Evolutionary conservation across 768 basidiomycete genomes (phyloP).

Genomic region (Xerocomellus intermedius): DNA sequence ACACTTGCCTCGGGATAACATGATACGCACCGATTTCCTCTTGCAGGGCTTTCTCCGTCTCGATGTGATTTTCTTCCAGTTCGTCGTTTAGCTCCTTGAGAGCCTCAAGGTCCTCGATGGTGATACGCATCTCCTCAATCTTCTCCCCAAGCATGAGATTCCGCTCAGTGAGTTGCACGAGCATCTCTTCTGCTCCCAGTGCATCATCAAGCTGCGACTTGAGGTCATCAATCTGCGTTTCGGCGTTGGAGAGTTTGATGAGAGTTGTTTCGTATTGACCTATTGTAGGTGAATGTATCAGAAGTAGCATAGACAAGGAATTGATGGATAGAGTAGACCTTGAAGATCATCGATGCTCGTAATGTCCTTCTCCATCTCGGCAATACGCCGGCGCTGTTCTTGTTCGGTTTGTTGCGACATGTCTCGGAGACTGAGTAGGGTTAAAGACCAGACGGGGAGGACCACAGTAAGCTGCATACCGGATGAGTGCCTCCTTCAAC

Average conservation of each 20-base stretch:
- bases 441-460: neutral
- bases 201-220: constrained; percentile 95
- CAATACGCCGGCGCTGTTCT: constrained; percentile 75
- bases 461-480: constrained; percentile 41
- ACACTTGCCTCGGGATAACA: neutral
- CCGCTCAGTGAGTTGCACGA: constrained; percentile 91
- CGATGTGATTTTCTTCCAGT: constrained; percentile 92
- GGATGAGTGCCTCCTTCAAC: constrained; percentile 89
- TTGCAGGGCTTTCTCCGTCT: constrained; percentile 88
- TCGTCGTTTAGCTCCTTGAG: constrained; percentile 96
- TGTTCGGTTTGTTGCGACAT: constrained; percentile 84
- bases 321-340: constrained; percentile 41
- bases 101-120: constrained; percentile 94
- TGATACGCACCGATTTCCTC: constrained; percentile 77
- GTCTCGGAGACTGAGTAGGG: constrained; percentile 68
- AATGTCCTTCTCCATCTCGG: constrained; percentile 89
- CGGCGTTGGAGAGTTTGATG: constrained; percentile 83
- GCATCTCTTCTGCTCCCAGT: constrained; percentile 92
- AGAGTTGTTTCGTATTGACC: constrained; percentile 78
- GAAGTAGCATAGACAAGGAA: neutral
- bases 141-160: constrained; percentile 94
- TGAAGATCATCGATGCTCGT: constrained; percentile 76
- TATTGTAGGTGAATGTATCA: constrained; percentile 29
- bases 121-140: constrained; percentile 96
- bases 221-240: constrained; percentile 89